A percentile compares a stretch with the other conserved stretches of the same genome.
Evolutionary conservation across 2,329 filamentous ascomycete species (phyloP).

Genomic region (Ceratocystis huliohia): DNA sequence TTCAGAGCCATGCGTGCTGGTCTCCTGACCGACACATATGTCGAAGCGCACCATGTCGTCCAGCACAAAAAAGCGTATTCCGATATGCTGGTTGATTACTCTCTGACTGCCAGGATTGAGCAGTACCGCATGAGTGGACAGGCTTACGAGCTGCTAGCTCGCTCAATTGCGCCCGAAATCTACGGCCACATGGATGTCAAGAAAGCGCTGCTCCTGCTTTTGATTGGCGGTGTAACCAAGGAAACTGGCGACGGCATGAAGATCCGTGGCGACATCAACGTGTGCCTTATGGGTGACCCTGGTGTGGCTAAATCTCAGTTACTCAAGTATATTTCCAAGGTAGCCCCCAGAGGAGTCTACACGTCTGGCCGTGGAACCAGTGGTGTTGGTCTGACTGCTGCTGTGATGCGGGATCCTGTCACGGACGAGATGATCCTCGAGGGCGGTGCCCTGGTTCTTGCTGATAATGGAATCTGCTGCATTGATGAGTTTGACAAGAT

Average conservation of each 20-base stretch:
- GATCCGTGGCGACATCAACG: slow-evolving; percentile 97
- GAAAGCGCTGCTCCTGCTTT: slow-evolving; percentile 85
- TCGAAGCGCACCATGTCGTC: slow-evolving; percentile 83
- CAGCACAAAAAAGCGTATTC: slow-evolving; percentile 99
- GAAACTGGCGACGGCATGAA: slow-evolving; percentile 97
- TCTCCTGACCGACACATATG: slow-evolving; percentile 90
- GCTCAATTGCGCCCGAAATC: slow-evolving; percentile 95
- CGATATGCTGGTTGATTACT: slow-evolving; percentile 71
- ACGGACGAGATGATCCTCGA: slow-evolving; percentile 78
- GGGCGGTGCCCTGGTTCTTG: slow-evolving; percentile 65
- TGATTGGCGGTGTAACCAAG: slow-evolving; percentile 93
- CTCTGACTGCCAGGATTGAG: slow-evolving; percentile 71
- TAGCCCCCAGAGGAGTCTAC: slow-evolving; percentile 82
- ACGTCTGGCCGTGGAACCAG: slow-evolving; percentile 70
- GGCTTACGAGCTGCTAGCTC: slow-evolving; percentile 88
- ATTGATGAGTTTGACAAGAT: slow-evolving; percentile 86
- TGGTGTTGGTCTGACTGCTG: slow-evolving; percentile 69
- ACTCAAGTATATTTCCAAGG: slow-evolving; percentile 96
- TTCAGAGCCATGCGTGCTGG: slow-evolving; percentile 95
- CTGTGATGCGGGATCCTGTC: slow-evolving; percentile 72
- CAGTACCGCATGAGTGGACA: slow-evolving; percentile 74
- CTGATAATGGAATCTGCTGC: slow-evolving; percentile 74
- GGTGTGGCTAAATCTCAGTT: slow-evolving; percentile 99
- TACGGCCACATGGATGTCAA: slow-evolving; percentile 95
- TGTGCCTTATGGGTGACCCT: slow-evolving; percentile 97